These are phyloP conservation scores for Aphanomyces stellatus DNA, from an alignment of 352 stramenopile species.

Conservation along the genomic window DNA sequence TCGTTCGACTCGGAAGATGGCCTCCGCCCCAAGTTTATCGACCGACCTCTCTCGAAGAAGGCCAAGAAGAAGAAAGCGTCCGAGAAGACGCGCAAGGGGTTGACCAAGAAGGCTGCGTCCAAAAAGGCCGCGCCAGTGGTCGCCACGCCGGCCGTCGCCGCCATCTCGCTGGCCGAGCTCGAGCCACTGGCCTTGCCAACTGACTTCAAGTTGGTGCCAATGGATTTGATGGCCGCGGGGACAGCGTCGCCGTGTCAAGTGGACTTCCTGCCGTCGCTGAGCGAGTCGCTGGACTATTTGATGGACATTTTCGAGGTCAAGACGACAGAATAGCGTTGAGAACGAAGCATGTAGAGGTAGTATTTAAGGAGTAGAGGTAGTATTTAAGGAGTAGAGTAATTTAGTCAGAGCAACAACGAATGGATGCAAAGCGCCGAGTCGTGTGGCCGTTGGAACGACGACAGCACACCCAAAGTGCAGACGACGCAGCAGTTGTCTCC, in stretches of 20 bases:
- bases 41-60: neutral
- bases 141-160: neutral
- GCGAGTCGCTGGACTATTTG: constrained; percentile 3
- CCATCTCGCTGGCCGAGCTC: neutral
- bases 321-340: neutral
- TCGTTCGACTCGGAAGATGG: neutral
- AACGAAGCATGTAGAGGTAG: neutral
- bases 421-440: no score
- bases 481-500: no score
- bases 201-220: neutral
- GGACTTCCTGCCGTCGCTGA: neutral
- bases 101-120: no score
- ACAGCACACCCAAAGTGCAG: no score
- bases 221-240: neutral
- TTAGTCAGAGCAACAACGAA: no score
- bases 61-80: neutral
- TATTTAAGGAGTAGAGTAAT: no score
- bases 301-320: neutral
- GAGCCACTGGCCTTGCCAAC: neutral
- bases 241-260: constrained; percentile 1
- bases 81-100: no score
- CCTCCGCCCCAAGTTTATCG: neutral
- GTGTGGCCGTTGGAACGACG: no score
- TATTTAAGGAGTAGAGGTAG: no score
- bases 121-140: neutral